phyloP scores from a whole-genome alignment of 805 yeast genomes.

The Wickerhamomyces bovis region DNA sequence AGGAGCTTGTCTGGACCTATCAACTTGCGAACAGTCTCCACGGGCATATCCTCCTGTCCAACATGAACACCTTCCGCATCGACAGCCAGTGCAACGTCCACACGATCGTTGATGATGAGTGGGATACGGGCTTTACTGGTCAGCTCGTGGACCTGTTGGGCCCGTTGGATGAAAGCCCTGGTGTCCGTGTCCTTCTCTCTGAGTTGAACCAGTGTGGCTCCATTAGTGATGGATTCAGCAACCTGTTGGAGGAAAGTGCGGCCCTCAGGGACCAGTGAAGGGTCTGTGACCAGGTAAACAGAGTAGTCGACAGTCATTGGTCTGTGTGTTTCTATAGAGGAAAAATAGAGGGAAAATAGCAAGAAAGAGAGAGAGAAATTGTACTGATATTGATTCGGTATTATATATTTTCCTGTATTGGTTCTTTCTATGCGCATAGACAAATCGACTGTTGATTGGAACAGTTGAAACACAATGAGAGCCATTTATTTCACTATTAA shows the following conservation, averaged over 20 bases:
- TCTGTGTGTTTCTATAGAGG: not conserved
- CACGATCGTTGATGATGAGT: constrained; percentile 75
- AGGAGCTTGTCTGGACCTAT: constrained; percentile 71
- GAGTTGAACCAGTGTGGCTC: constrained; percentile 77
- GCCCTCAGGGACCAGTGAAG: constrained; percentile 63
- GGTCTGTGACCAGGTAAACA: constrained; percentile 75
- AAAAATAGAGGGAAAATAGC: too few relatives aligned
- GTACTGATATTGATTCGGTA: not conserved
- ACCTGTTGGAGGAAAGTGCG: constrained; percentile 56
- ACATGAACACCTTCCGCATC: constrained; percentile 91
- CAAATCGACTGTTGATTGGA: too few relatives aligned
- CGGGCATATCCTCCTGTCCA: constrained; percentile 83
- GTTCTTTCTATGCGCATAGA: not conserved
- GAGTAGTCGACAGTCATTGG: constrained; percentile 39
- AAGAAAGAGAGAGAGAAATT: too few relatives aligned
- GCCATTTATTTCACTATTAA: too few relatives aligned
- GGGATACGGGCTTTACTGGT: constrained; percentile 63
- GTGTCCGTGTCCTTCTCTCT: constrained; percentile 76
- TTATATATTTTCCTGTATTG: not conserved
- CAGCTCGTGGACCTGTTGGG: constrained; percentile 51
- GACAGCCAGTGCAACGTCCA: constrained; percentile 84
- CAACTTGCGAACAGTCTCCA: constrained; percentile 46
- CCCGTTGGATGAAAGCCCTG: constrained; percentile 56
- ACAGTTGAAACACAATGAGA: too few relatives aligned
- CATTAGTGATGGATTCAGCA: constrained; percentile 54